Base-by-base conservation (phyloP, 352 stramenopile species). In the Saprolegnia parasitica region DNA sequence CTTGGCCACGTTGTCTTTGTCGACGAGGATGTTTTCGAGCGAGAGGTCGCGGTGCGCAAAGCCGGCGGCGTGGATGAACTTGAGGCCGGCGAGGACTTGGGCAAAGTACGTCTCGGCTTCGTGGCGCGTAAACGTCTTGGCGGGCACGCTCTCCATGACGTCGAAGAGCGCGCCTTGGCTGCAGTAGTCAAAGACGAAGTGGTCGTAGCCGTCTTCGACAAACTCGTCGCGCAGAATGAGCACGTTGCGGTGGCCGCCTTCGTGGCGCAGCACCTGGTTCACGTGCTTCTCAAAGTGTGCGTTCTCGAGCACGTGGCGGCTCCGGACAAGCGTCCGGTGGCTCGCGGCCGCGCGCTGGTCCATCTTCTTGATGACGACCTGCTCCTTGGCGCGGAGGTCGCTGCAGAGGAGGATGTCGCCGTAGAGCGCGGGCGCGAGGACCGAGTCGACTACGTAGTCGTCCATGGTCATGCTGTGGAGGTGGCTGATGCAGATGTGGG, bases 31-130 rank as follows among this genome's bases (percentile, higher is more conserved):
- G 67, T 95, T 95, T 64, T 95, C 87, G 11, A 93, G 76, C 18
- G 84, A 93, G 56, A 95, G 64, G 58, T 95, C 87, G 35, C 87
- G 81, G 73, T 95, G 87, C 35, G 83, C 84, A 66, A 95, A 89
- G 55, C 78, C 84, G 40, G 91, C 73, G 4, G 74, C 70, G 70
- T 95, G 87, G 37, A 95, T 74, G 70, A 93, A 95, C 9, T 78
- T 68, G n/a, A 87, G 75, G 39, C 79, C 86, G 10, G 72, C 68
- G 20, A 87, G 55, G 23, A 89, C 82, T 67, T 95, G 84, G 42
- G 75, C 63, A 72, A 93, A 90, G 74, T 89, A 90, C 61, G 74
- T 79, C 52, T 82, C 71, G 26, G 75, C 72, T 20, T 84, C 50
- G 6, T 72, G 29, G 15, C 70, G 61, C 3, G 70, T 56, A 5